Base-by-base conservation (phyloP, 192 early-diverging fungal genomes). In the Umbelopsis vinacea region DNA sequence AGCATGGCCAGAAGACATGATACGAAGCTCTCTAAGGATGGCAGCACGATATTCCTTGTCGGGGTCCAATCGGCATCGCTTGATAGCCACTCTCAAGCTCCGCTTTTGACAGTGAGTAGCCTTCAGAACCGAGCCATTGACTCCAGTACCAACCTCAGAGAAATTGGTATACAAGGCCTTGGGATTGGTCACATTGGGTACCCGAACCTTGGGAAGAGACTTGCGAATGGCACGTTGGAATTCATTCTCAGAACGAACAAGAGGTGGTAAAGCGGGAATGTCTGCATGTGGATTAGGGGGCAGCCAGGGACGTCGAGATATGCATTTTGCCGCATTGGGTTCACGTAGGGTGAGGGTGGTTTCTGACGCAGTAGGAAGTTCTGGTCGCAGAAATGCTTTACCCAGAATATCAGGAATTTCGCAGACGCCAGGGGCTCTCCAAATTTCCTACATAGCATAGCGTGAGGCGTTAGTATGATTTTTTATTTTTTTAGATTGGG, bases 351-450 rank as follows among this genome's bases (percentile, higher is more conserved):
- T 52, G 21, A 69, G 72, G 1, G 68, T 68, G n/a, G 68, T 74
- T 26, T 48, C 69, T 19, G 68, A 54, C 10, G 46, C 40, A 23
- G 69, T 70, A 17, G 76, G 57, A 24, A 29, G 66, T 22, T 69
- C 66, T 52, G 76, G 76, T 21, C 72, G 72, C 4, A 77, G 46
- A 73, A 77, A 77, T 48, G 77, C 77, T 33, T 79, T 79, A 26
- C 77, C 77, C 22, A 79, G 52, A 52, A 79, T 79, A 68, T 79
- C 70, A 45, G 77, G 77, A 52, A 79, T 74, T 67, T 79, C 72
- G 55, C 66, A 79, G 52, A 69, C 57, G 23, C 77, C 77, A 74
- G 77, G 77, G 46, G 73, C 63, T 53, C 77, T 60, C 77, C 77
- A 79, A 43, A 74, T 73, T 23, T 71, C 70, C 57, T 71, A 67